Evolutionary conservation across 345 rosid genomes (phyloP), one percentile per base, ranked within the genome.

Genomic region (Populus pruinosa): DNA sequence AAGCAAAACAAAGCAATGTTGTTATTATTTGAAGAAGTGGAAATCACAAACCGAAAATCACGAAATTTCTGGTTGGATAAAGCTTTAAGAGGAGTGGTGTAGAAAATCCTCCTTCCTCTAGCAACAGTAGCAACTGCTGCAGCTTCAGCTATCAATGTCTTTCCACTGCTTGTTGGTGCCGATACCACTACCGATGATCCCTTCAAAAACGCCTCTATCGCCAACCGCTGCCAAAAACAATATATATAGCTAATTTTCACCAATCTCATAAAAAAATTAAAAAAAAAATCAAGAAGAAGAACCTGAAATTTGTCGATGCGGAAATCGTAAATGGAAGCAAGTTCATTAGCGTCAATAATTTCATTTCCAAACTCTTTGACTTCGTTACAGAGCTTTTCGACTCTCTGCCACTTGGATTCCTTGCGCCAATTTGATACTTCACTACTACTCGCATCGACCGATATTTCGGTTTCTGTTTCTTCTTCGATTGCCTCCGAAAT

Each of bases 231-330:
- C 25, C 77, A 23, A 50, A 84, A 5, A 25, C 31, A 23, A 21
- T 29, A 43, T 23, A 36, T 25, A 79, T 31, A 35, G 21, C 29
- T 35, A 55, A 50, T 77, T 2, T 33, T 70, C 25, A 76, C 66
- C 56, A 73, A 10, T 29, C 4, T 63, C 16, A 67, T 62, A 31
- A 10, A 27, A 8, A 25, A 17, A 36, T 0, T 20, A 12, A 69
- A 27, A 17, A 18, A 13, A 43, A 18, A n/a, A 14, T 41, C 38
- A 18, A 43, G 44, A 23, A 5, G 3, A 31, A 74, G 17, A 79
- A 95, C 99, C 97, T 95, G 99, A 81, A 95, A 95, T 83, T 92
- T 93, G 70, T 95, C 99, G 50, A 95, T 89, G 39, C 97, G 96
- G 66, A 93, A 93, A 84, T 92, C 91, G 77, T 93, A 92, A 69